Base-by-base conservation (phyloP, 169 alveolate species). In the Cryptosporidium baileyi region DNA sequence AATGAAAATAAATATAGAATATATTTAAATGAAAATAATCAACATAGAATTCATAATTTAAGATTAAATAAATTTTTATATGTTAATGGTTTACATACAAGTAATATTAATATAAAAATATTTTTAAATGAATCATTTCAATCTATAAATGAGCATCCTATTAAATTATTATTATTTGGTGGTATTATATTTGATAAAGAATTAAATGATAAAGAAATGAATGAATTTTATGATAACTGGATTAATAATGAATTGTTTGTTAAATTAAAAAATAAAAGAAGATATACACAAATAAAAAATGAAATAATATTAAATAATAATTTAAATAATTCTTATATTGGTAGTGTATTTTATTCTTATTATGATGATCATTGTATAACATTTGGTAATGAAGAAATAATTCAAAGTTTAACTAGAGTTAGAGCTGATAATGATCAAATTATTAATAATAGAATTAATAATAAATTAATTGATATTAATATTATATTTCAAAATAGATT, bases 321-420 rank as follows among this genome's bases (percentile, higher is more conserved):
- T 15, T 2, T 4, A 11, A 32, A 19, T 30, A n/a, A 40, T 17
- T 40, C 74, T 7, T 74, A 74, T 57, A 28, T 74, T 3, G 85
- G 85, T n/a, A 74, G 61, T 2, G 44, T 74, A 15, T 52, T 74
- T 30, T 74, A 74, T 34, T 74, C 85, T 9, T 74, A 38, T n/a
- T 74, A 74, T 52, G 85, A 74, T 26, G 85, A 74, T 36, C 67
- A 41, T 22, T 74, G 85, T 44, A 22, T 74, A 24, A 36, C 45
- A 24, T 74, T 74, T 57, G 85, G 85, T 13, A 40, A 60, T 19
- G 67, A 74, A 1, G 51, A 7, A 7, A 74, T 74, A 24, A 51
- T 28, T 1, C 26, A 54, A 34, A 38, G 85, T 38, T 13, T 57
- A 19, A 57, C 85, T 11, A 74, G 85, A 38, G 54, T 74, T 15